phyloP scores from a whole-genome alignment of 163 green algal genomes.

The Volvox carteri region DNA sequence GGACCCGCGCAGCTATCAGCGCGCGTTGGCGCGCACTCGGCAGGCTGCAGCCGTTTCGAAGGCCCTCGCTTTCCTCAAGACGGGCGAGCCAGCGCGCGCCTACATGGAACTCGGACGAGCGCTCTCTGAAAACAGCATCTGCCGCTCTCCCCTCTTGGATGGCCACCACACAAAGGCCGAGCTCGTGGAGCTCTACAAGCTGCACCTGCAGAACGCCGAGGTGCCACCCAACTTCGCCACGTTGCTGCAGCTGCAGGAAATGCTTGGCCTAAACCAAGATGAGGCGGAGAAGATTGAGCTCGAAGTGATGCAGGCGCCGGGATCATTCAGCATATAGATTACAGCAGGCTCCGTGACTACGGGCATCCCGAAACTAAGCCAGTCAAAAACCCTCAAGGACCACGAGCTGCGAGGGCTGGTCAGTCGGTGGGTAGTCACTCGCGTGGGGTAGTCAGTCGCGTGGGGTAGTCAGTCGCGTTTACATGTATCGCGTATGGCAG shows the following conservation, averaged over 20 bases:
- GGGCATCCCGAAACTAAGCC: no score
- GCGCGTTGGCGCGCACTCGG: conserved; percentile 79
- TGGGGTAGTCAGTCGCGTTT: no score
- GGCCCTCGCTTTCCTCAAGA: conserved; percentile 78
- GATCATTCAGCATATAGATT: conserved; percentile 76
- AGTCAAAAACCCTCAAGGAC: no score
- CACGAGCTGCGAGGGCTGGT: no score
- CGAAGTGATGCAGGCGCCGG: conserved; percentile 68
- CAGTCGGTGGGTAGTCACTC: no score
- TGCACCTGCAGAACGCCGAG: conserved; percentile 80
- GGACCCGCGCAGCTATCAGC: conserved; percentile 74
- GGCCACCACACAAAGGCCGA: conserved; percentile 69
- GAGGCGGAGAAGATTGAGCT: conserved; percentile 76
- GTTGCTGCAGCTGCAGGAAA: conserved; percentile 77
- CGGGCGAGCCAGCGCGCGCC: conserved; percentile 72
- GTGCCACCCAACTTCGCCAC: conserved; percentile 80
- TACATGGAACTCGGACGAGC: conserved; percentile 84
- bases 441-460: no score
- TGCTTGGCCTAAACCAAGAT: conserved; percentile 74
- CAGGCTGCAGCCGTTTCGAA: conserved; percentile 78
- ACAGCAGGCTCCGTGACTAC: neutral
- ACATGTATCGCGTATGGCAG: no score
- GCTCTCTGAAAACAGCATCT: conserved; percentile 81
- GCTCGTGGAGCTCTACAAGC: conserved; percentile 72
- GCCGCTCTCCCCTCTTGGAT: conserved; percentile 75